Conservation (phyloP, 2,329 filamentous ascomycete genomes). For the Dothidotthia symphoricarpi region DNA sequence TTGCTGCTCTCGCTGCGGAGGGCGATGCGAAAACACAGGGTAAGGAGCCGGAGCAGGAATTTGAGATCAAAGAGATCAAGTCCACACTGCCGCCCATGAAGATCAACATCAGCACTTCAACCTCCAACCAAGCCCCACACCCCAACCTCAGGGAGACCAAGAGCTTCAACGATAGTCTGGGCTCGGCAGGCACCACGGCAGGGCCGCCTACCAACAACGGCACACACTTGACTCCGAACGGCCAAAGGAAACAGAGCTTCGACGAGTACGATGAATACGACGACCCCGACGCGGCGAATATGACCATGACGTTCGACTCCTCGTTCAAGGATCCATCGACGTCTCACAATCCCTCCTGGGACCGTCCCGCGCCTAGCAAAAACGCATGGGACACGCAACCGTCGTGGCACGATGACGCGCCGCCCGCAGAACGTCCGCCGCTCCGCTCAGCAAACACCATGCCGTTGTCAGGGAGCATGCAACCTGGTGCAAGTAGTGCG, state of each 20-base stretch:
- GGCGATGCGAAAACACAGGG: constrained; percentile 35
- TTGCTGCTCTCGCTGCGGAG: constrained; percentile 74
- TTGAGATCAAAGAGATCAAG: constrained; percentile 75
- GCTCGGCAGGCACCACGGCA: constrained; percentile 5
- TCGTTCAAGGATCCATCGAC: constrained; percentile 30
- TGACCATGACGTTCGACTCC: constrained; percentile 48
- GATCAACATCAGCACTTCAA: constrained; percentile 50
- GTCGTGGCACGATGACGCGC: constrained; percentile 15
- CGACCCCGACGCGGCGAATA: constrained; percentile 25
- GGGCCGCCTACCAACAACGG: constrained; percentile 18
- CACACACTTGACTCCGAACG: constrained; percentile 9
- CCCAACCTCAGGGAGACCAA: constrained; percentile 42
- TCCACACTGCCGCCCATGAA: constrained; percentile 90
- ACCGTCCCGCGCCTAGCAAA: not conserved
- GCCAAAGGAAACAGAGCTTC: constrained; percentile 16
- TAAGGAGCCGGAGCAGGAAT: constrained; percentile 32
- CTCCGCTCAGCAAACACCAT: constrained; percentile 33
- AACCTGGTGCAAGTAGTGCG: not conserved
- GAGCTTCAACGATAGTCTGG: constrained; percentile 42
- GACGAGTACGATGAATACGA: constrained; percentile 40
- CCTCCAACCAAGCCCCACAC: constrained; percentile 18
- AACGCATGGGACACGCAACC: constrained; percentile 3
- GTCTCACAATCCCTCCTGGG: constrained; percentile 1
- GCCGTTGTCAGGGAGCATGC: constrained; percentile 1
- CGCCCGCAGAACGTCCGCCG: constrained; percentile 25